Percentiles rank a stretch among this genome's conserved stretches.
phyloP scores from a whole-genome alignment of 1,284 basidiomycete species.

The Heimioporus retisporus region DNA sequence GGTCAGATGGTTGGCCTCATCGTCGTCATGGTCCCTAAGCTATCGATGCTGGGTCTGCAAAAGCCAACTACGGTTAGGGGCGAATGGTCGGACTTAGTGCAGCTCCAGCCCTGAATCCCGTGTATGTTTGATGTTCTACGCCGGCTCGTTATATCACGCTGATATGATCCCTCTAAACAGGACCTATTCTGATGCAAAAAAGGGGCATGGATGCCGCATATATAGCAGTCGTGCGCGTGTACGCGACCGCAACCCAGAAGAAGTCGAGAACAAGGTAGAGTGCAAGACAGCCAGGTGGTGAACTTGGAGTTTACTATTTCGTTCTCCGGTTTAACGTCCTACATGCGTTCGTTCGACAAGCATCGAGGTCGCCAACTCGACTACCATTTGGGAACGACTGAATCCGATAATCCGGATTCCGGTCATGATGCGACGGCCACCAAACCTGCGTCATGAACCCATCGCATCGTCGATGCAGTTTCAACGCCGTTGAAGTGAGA shows the following conservation, averaged over 20 bases:
- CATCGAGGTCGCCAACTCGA: constrained; percentile 69
- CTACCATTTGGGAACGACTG: constrained; percentile 69
- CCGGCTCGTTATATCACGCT: not conserved
- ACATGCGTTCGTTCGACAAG: constrained; percentile 68
- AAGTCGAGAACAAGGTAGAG: constrained; percentile 70
- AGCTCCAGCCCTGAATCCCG: constrained; percentile 84
- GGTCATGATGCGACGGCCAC: constrained; percentile 42
- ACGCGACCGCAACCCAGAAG: constrained; percentile 69
- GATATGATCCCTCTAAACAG: constrained; percentile 45
- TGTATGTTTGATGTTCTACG: constrained; percentile 44
- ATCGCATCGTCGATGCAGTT: constrained; percentile 48
- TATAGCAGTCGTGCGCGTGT: constrained; percentile 70
- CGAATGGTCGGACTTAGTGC: constrained; percentile 87
- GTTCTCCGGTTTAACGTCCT: constrained; percentile 62
- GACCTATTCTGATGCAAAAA: constrained; percentile 76
- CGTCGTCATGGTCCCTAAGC: constrained; percentile 77
- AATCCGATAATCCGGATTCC: constrained; percentile 65
- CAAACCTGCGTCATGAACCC: not conserved
- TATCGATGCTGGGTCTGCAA: constrained; percentile 79
- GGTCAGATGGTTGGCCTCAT: constrained; percentile 83
- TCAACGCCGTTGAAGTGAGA: constrained; percentile 59
- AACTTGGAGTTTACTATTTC: not conserved
- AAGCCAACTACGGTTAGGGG: constrained; percentile 76
- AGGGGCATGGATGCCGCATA: constrained; percentile 61
- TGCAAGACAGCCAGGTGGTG: not conserved